Percentiles rank a stretch among this genome's conserved stretches.
phyloP scores from a whole-genome alignment of 2,329 filamentous ascomycete genomes.

The Colletotrichum spaethianum region DNA sequence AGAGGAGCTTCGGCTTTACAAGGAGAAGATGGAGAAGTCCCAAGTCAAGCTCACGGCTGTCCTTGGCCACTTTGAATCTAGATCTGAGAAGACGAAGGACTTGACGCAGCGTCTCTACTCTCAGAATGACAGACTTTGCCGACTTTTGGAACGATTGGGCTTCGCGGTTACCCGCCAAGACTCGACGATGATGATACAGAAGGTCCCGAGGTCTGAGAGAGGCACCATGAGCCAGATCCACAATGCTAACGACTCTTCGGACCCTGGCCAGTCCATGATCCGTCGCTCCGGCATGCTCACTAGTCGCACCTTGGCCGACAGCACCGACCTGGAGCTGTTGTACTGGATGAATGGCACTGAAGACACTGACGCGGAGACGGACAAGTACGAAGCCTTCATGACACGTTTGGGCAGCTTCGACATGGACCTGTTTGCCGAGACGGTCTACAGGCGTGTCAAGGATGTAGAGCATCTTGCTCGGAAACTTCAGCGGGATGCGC shows the following conservation, averaged over 20 bases:
- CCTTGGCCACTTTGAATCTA: conserved; percentile 74
- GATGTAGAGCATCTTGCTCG: conserved; percentile 94
- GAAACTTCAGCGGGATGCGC: conserved; percentile 92
- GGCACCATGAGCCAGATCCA: conserved; percentile 59
- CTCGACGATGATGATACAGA: conserved; percentile 81
- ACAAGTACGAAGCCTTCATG: conserved; percentile 83
- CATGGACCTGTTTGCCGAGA: conserved; percentile 86
- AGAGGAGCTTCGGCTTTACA: conserved; percentile 79
- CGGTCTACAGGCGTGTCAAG: conserved; percentile 89
- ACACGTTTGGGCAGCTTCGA: conserved; percentile 83
- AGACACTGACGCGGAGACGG: conserved; percentile 74
- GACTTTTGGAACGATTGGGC: conserved; percentile 88
- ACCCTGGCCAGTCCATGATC: conserved; percentile 63
- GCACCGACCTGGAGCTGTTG: conserved; percentile 79
- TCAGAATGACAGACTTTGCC: conserved; percentile 86
- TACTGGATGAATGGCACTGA: conserved; percentile 84
- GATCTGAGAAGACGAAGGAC: conserved; percentile 82
- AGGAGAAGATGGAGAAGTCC: conserved; percentile 72
- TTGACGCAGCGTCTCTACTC: conserved; percentile 86
- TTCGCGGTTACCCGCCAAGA: conserved; percentile 85
- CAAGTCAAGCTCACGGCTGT: conserved; percentile 67
- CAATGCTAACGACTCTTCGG: conserved; percentile 71
- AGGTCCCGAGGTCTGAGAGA: conserved; percentile 74
- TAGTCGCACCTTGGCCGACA: conserved; percentile 70
- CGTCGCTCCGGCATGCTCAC: conserved; percentile 68